phyloP scores from a whole-genome alignment of 2,329 filamentous ascomycete genomes.

The Aspergillus proliferans region DNA sequence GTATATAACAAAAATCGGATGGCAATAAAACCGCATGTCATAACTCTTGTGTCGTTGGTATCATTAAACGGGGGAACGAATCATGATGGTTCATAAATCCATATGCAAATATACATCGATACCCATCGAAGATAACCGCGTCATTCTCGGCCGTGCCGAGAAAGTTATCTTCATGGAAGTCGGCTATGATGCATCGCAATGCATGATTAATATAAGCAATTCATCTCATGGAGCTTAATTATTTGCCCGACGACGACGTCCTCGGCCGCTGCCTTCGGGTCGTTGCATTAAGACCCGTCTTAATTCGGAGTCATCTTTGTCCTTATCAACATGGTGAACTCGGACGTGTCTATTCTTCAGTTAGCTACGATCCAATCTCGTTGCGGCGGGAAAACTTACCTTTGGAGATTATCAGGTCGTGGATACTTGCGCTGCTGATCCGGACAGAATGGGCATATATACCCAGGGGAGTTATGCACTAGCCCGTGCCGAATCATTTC shows the following conservation, averaged over 20 bases:
- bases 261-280: conserved; percentile 74
- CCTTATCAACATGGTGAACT: conserved; percentile 83
- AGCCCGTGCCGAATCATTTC: conserved; percentile 73
- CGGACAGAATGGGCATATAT: conserved; percentile 92
- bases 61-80: conserved; percentile 4
- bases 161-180: conserved; percentile 2
- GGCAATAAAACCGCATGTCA: background rate
- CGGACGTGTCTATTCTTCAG: conserved; percentile 70
- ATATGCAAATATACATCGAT: background rate
- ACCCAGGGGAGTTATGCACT: conserved; percentile 89
- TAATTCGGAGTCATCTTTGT: conserved; percentile 75
- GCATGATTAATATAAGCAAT: conserved; percentile 1
- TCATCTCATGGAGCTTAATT: conserved; percentile 9
- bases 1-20: background rate
- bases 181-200: too few relatives aligned
- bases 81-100: background rate
- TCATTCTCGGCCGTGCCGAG: conserved; percentile 4
- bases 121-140: conserved; percentile 3
- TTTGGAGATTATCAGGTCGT: conserved; percentile 88
- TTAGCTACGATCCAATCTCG: background rate
- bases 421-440: conserved; percentile 93
- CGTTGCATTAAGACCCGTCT: conserved; percentile 80
- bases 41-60: conserved; percentile 10
- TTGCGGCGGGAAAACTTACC: conserved; percentile 49
- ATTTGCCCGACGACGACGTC: conserved; percentile 60